Evolutionary conservation across 192 early-diverging fungal genomes (phyloP).

Genomic region (Chytriomyces hyalinus): DNA sequence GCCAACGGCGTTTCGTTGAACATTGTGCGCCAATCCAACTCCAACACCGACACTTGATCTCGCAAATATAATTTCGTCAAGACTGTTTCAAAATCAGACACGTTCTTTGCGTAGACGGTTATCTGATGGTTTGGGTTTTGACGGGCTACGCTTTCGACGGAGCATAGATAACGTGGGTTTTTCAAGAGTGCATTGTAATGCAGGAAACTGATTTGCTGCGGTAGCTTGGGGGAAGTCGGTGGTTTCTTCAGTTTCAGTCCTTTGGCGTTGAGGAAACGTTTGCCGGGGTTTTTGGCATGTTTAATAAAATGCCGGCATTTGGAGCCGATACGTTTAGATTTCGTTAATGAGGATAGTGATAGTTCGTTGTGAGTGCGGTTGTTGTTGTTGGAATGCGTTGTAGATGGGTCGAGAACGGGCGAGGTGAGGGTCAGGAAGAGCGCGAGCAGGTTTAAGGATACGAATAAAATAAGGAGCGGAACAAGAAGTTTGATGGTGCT

Average conservation of each 20-base stretch:
- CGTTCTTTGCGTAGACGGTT: constrained; percentile 34
- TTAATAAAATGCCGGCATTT: not conserved
- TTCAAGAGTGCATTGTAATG: constrained; percentile 40
- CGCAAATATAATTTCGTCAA: not conserved
- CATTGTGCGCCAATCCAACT: constrained; percentile 18
- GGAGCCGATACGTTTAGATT: not conserved
- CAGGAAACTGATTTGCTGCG: constrained; percentile 39
- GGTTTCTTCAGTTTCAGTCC: not conserved
- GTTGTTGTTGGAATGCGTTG: not conserved
- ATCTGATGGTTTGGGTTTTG: constrained; percentile 39
- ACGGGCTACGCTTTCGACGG: constrained; percentile 39
- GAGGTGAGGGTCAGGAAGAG: not conserved
- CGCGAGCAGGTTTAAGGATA: not conserved
- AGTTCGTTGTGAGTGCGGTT: not conserved
- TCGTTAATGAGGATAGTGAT: not conserved
- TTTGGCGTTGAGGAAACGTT: not conserved
- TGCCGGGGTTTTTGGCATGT: not conserved
- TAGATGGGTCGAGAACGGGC: not conserved
- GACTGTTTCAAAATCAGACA: constrained; percentile 29
- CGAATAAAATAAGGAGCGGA: not conserved
- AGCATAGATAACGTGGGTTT: constrained; percentile 40
- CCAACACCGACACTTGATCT: constrained; percentile 3
- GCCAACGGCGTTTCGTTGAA: constrained; percentile 45
- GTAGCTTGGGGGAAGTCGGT: not conserved
- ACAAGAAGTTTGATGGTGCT: not conserved